Conservation (phyloP, 179 eudicot species). For the Sideroxylon spinosum region DNA sequence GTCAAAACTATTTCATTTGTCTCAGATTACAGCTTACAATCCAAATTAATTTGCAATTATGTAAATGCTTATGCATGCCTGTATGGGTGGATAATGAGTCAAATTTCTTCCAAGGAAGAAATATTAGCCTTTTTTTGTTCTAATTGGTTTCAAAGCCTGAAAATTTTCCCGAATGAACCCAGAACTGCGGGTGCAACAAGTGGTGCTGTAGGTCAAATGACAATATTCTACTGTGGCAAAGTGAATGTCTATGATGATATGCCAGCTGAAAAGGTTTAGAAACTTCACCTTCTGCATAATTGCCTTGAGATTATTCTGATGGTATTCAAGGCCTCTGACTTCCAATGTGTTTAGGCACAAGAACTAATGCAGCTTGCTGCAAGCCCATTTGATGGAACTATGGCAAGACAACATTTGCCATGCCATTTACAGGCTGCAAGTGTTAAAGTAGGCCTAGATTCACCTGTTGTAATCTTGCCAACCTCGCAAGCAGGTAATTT, state of each 20-base stretch:
- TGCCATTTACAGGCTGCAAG: conserved; percentile 37
- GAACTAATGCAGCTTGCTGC: conserved; percentile 74
- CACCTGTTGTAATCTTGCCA: conserved; percentile 23
- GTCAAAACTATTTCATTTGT: conserved; percentile 5
- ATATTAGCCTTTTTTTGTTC: conserved; percentile 8
- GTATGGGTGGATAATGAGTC: conserved; percentile 14
- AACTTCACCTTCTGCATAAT: background rate
- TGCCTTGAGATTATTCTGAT: background rate
- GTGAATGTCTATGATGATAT: conserved; percentile 82
- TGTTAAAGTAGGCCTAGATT: conserved; percentile 31
- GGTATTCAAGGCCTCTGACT: conserved; percentile 24
- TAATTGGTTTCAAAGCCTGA: conserved; percentile 13
- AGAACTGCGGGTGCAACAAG: conserved; percentile 46
- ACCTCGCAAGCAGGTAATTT: conserved; percentile 31
- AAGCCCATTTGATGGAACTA: conserved; percentile 46
- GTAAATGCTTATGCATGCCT: background rate
- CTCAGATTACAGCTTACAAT: background rate
- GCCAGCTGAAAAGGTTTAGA: conserved; percentile 69
- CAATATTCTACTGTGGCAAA: conserved; percentile 78
- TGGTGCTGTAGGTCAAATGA: conserved; percentile 58
- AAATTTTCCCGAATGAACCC: conserved; percentile 26
- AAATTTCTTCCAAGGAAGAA: conserved; percentile 10
- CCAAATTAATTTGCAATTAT: background rate
- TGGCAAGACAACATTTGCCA: conserved; percentile 35
- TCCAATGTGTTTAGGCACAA: conserved; percentile 51